Percentiles rank a stretch among this genome's conserved stretches.
phyloP scores from a whole-genome alignment of 164 flowering plant species.

The Umbellularia californica region DNA sequence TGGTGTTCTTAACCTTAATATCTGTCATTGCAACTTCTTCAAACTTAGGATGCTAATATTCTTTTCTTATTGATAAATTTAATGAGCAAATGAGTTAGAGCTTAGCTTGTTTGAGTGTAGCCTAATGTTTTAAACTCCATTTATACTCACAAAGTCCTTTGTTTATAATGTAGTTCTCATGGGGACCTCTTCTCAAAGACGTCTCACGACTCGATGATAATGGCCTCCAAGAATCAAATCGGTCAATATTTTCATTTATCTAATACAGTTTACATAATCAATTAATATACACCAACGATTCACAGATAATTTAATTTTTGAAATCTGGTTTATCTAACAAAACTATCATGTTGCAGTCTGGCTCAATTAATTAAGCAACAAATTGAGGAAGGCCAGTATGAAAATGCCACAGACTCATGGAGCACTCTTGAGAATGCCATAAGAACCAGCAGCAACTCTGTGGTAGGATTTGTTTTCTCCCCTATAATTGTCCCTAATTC shows the following conservation, averaged over 20 bases:
- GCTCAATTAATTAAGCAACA: slow-evolving; percentile 60
- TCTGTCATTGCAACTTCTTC: neutral
- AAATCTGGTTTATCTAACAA: slow-evolving; percentile 1
- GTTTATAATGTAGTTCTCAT: slow-evolving; percentile 50
- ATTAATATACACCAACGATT: no score
- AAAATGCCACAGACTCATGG: slow-evolving; percentile 61
- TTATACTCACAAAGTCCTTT: no score
- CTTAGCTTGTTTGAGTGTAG: no score
- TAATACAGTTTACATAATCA: no score
- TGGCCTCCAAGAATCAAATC: slow-evolving; percentile 50
- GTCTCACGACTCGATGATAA: slow-evolving; percentile 64
- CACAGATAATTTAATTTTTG: neutral
- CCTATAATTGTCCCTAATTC: no score
- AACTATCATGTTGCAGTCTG: slow-evolving; percentile 35
- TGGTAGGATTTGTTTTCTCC: slow-evolving; percentile 37
- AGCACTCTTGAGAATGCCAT: slow-evolving; percentile 43
- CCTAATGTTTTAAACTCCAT: no score
- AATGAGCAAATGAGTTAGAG: no score
- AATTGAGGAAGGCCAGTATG: slow-evolving; percentile 37
- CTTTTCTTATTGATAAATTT: no score
- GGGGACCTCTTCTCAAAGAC: slow-evolving; percentile 92
- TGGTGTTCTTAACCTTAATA: no score
- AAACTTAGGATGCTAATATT: neutral
- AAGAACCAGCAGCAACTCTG: slow-evolving; percentile 34
- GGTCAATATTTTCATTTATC: slow-evolving; percentile 28